phyloP scores from a whole-genome alignment of 1,284 basidiomycete species.

The Trichosporon coremiiforme region DNA sequence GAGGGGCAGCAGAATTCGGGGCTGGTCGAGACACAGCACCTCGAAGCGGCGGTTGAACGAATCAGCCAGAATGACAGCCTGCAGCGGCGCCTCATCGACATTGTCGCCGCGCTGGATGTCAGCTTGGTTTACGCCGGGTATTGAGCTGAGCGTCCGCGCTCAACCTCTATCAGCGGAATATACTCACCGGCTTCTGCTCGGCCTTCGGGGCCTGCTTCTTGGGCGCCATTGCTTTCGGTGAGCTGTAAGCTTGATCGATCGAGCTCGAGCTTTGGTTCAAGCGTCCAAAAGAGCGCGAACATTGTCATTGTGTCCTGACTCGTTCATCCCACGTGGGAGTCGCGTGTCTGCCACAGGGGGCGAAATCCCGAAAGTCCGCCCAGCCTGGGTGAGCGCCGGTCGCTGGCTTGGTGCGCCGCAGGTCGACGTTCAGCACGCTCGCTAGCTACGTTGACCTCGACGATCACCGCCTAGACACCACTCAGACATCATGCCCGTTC shows the following conservation, averaged over 20 bases:
- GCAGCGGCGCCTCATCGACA: conserved; percentile 74
- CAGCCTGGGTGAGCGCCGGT: conserved; percentile 9
- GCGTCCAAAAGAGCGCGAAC: conserved; percentile 9
- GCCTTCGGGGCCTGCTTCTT: conserved; percentile 45
- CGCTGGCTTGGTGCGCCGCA: conserved; percentile 4
- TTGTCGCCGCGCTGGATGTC: conserved; percentile 46
- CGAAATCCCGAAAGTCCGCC: conserved; percentile 21
- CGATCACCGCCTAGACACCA: conserved; percentile 20
- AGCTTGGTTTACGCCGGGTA: conserved; percentile 17
- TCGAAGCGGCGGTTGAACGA: conserved; percentile 91
- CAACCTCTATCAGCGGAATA: conserved; percentile 16
- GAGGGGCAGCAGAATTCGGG: conserved; percentile 85
- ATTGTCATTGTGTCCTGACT: conserved; percentile 8
- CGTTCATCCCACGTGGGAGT: not conserved
- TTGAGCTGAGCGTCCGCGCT: not conserved
- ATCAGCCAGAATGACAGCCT: conserved; percentile 91
- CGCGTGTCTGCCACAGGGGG: conserved; percentile 22
- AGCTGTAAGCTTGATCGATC: conserved; percentile 7
- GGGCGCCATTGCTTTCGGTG: conserved; percentile 42
- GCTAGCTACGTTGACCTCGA: conserved; percentile 4
- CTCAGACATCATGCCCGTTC: conserved; percentile 71
- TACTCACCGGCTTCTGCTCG: conserved; percentile 34
- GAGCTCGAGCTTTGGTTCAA: conserved; percentile 1
- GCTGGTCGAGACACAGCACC: conserved; percentile 79
- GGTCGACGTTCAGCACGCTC: conserved; percentile 23